phyloP scores from a whole-genome alignment of 305 asterid species.

The Nicotiana rustica region DNA sequence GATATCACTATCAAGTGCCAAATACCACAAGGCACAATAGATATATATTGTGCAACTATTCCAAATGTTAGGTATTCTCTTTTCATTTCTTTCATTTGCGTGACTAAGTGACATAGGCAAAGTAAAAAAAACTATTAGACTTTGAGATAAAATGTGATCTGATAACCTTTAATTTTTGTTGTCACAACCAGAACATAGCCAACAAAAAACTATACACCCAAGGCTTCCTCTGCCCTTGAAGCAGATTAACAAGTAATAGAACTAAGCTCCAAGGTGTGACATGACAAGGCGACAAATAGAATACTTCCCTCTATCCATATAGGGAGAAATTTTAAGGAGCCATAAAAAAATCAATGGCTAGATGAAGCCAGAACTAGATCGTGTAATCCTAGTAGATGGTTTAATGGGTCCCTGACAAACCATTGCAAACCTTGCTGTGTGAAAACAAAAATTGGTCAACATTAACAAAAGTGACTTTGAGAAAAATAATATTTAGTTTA shows the following conservation, averaged over 20 bases:
- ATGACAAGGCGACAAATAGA: slow-evolving; percentile 20
- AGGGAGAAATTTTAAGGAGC: not conserved
- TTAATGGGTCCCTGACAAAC: not conserved
- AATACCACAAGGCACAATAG: too few species aligned
- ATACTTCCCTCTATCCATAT: not conserved
- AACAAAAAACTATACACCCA: slow-evolving; percentile 18
- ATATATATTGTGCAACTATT: too few species aligned
- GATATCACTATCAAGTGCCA: too few species aligned
- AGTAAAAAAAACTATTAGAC: too few species aligned
- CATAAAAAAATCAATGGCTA: not conserved
- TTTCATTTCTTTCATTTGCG: too few species aligned
- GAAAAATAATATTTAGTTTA: not conserved
- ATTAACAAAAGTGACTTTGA: not conserved
- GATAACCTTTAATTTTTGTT: too few species aligned
- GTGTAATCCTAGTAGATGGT: not conserved
- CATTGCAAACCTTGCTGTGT: not conserved
- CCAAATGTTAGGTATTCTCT: too few species aligned
- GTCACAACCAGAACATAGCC: not conserved
- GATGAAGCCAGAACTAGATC: slow-evolving; percentile 21
- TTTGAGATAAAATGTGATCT: too few species aligned
- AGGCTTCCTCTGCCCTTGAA: not conserved
- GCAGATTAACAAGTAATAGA: slow-evolving; percentile 18
- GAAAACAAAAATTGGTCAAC: not conserved
- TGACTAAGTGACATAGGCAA: too few species aligned
- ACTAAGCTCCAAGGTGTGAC: slow-evolving; percentile 17